Base-by-base conservation (phyloP, 805 yeast genomes). In the Wickerhamiella azyma region DNA sequence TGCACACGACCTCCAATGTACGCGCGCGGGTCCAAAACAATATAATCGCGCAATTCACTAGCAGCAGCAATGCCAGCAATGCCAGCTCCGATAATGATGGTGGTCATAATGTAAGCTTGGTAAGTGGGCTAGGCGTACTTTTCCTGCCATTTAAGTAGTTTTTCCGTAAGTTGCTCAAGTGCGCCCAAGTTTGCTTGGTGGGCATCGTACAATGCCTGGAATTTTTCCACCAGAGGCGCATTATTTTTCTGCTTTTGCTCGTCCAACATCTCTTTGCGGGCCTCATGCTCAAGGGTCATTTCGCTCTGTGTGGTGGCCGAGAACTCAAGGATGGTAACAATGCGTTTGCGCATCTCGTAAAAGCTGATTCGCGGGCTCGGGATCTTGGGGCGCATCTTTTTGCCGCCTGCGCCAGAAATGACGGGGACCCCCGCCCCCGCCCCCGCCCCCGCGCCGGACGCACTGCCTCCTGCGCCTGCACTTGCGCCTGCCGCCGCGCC, bases 261-360 rank as follows among this genome's bases (percentile, higher is more conserved):
- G 46, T 66, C 66, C 21, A 74, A 64, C 44, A 78, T 58, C 48
- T 68, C 71, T 26, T 65, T 67, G 46, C 78, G 76, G 37, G 71
- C 74, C n/a, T 70, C 65, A 53, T 79, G 79, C 54, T 86, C 95
- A 44, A 74, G 75, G 40, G 80, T 79, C 50, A 89, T 65, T 57
- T 89, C 97, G 50, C 79, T 63, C 61, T 86, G 95, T 1, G 94
- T 82, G 45, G 94, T 71, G 10, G 88, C 85, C 21, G 89, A 74
- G 71, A 88, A 92, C 63, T 92, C 97, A 55, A 89, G 66, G 17
- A 89, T 89, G 1, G 96, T 94, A 2, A 85, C 81, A 1, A 86
- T 82, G 49, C 98, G 72, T 57, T 85, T 77, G 47, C 86, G 74
- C 84, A 89, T 81, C 61, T 89, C 98, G 54, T 75, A 73, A 50